A percentile compares a stretch with the other conserved stretches of the same genome.
Evolutionary conservation across 495 filamentous ascomycete genomes (phyloP).

Genomic region (Aspergillus hancockii): DNA sequence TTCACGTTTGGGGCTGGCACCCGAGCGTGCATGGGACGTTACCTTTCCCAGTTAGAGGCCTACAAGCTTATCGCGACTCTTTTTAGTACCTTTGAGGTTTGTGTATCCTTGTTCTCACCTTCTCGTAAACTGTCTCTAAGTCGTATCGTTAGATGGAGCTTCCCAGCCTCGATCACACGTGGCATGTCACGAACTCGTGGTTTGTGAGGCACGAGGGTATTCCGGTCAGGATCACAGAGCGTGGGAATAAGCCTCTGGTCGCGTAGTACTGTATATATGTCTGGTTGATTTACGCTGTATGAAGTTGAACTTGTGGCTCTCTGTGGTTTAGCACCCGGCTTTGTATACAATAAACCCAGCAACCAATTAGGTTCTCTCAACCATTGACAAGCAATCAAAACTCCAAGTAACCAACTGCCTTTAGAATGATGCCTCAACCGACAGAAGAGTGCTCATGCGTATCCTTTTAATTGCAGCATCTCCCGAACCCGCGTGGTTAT

Average conservation of each 20-base stretch:
- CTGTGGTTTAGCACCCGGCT: too few species aligned
- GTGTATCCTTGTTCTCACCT: not conserved
- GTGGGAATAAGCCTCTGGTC: not conserved
- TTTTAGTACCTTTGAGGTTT: conserved; percentile 65
- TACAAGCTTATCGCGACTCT: conserved; percentile 78
- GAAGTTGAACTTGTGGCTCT: too few species aligned
- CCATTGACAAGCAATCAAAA: too few species aligned
- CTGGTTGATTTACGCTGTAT: too few species aligned
- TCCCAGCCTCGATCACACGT: not conserved
- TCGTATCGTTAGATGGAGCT: not conserved
- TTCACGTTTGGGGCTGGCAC: conserved; percentile 65
- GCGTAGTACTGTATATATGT: too few species aligned
- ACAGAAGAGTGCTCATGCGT: too few species aligned
- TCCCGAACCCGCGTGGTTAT: too few species aligned
- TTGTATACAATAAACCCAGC: too few species aligned
- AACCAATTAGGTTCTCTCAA: too few species aligned
- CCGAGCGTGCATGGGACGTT: conserved; percentile 69
- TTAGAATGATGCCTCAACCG: too few species aligned
- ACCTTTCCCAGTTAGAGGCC: conserved; percentile 74
- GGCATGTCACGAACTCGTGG: not conserved
- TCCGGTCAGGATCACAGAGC: not conserved
- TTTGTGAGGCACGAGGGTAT: not conserved
- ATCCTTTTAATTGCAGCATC: too few species aligned
- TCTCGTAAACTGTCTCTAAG: not conserved
- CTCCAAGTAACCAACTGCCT: too few species aligned